These are phyloP conservation scores for Suhomyces anneliseae DNA, from an alignment of 1,139 yeast species.

Conservation along the genomic window DNA sequence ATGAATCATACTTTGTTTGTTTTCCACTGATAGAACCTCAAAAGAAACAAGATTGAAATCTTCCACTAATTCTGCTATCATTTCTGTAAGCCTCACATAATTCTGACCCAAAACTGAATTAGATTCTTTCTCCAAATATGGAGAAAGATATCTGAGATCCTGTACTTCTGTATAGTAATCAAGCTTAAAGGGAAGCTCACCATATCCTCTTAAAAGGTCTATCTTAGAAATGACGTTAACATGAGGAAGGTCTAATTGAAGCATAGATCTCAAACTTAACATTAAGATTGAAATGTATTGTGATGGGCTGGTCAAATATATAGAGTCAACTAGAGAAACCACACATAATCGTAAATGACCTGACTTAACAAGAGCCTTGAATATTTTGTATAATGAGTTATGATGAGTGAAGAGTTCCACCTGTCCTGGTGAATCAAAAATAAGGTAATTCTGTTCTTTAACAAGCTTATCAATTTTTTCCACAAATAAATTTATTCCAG, in stretches of 20 bases:
- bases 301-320: conserved; percentile 81
- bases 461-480: conserved; percentile 55
- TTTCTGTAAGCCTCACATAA: conserved; percentile 69
- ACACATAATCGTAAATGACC: conserved; percentile 78
- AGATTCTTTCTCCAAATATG: conserved; percentile 69
- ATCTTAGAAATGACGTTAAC: conserved; percentile 72
- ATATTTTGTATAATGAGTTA: conserved; percentile 37
- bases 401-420: conserved; percentile 51
- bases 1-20: conserved; percentile 86
- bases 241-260: conserved; percentile 47
- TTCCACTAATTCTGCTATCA: conserved; percentile 79
- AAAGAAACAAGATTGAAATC: conserved; percentile 87
- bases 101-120: conserved; percentile 58
- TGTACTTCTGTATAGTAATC: conserved; percentile 93
- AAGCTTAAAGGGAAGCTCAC: conserved; percentile 62
- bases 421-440: conserved; percentile 81
- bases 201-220: conserved; percentile 71
- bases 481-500: conserved; percentile 56
- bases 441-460: conserved; percentile 63
- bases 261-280: conserved; percentile 70
- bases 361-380: conserved; percentile 39
- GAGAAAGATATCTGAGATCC: conserved; percentile 68
- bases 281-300: conserved; percentile 85
- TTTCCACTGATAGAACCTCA: conserved; percentile 88
- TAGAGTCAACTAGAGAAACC: conserved; percentile 84